phyloP scores from a whole-genome alignment of 1,284 basidiomycete species.

The Ganoderma sinense region DNA sequence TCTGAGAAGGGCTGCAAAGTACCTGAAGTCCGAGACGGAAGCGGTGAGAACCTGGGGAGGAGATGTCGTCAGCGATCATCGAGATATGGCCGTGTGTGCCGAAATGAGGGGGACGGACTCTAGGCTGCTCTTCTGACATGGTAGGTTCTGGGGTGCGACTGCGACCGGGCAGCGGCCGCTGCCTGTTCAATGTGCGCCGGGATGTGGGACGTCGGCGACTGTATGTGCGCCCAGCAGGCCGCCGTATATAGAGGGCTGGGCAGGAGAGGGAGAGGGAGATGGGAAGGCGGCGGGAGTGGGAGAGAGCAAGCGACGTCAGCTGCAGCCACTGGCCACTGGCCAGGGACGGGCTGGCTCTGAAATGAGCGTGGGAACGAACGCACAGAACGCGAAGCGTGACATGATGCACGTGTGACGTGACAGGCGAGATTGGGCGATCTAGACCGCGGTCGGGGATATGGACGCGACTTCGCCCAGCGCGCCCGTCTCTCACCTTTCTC shows the following conservation, averaged over 20 bases:
- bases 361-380: constrained; percentile 8
- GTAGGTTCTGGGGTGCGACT: constrained; percentile 30
- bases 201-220: background rate
- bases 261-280: constrained; percentile 3
- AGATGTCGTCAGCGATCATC: constrained; percentile 28
- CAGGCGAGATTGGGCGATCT: constrained; percentile 27
- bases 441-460: constrained; percentile 25
- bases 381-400: constrained; percentile 20
- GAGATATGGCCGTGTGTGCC: constrained; percentile 22
- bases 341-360: constrained; percentile 3
- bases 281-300: constrained; percentile 9
- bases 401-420: constrained; percentile 28
- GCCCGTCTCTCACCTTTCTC: constrained; percentile 23
- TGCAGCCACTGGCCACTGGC: background rate
- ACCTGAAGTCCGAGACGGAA: constrained; percentile 81
- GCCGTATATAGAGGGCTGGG: constrained; percentile 6
- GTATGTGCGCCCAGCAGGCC: background rate
- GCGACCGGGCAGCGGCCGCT: background rate
- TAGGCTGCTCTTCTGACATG: constrained; percentile 32
- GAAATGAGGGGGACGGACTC: constrained; percentile 27
- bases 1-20: constrained; percentile 76
- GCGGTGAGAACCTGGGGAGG: constrained; percentile 72
- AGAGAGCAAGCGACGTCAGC: background rate
- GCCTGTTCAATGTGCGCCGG: constrained; percentile 5
- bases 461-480: constrained; percentile 28